These are phyloP conservation scores for Tilletiopsis washingtonensis DNA, from an alignment of 1,284 basidiomycete species.

Conservation along the genomic window DNA sequence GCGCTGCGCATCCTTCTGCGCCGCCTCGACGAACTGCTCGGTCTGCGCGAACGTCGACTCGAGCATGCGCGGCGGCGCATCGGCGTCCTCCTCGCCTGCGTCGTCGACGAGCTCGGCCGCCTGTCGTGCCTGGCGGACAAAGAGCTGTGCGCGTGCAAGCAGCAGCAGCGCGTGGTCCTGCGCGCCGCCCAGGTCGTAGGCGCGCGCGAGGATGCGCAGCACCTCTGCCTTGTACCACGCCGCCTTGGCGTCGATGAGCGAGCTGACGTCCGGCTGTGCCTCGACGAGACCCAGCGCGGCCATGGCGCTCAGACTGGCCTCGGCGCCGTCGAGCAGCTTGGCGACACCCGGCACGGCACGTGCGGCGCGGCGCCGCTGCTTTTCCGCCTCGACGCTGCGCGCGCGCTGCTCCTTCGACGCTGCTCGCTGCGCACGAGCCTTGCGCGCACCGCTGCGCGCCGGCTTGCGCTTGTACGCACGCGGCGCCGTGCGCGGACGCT, in stretches of 20 bases:
- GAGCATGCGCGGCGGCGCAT: slow-evolving; percentile 21
- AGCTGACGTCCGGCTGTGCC: slow-evolving; percentile 41
- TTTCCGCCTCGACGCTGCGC: slow-evolving; percentile 15
- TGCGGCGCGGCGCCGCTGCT: slow-evolving; percentile 26
- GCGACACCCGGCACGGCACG: slow-evolving; percentile 41
- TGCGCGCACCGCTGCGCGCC: slow-evolving; percentile 27
- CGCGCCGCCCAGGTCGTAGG: slow-evolving; percentile 26
- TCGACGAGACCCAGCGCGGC: slow-evolving; percentile 38
- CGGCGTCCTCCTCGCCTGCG: slow-evolving; percentile 33
- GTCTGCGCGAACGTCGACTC: slow-evolving; percentile 18
- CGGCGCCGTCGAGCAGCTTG: slow-evolving; percentile 36
- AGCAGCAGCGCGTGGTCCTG: slow-evolving; percentile 30
- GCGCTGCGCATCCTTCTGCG: slow-evolving; percentile 19
- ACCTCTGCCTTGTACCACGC: slow-evolving; percentile 41
- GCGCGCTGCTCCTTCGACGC: slow-evolving; percentile 20
- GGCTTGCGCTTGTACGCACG: slow-evolving; percentile 15
- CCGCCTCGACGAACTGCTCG: slow-evolving; percentile 15
- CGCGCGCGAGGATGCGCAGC: slow-evolving; percentile 32
- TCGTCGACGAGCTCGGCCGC: slow-evolving; percentile 39
- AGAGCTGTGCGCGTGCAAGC: slow-evolving; percentile 33
- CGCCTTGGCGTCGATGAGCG: slow-evolving; percentile 41
- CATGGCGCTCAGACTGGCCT: slow-evolving; percentile 33
- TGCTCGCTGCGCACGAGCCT: slow-evolving; percentile 8
- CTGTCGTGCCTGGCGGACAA: slow-evolving; percentile 39
- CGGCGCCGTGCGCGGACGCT: slow-evolving; percentile 10